phyloP scores from a whole-genome alignment of 2,329 filamentous ascomycete genomes.

The Peltaster fructicola region DNA sequence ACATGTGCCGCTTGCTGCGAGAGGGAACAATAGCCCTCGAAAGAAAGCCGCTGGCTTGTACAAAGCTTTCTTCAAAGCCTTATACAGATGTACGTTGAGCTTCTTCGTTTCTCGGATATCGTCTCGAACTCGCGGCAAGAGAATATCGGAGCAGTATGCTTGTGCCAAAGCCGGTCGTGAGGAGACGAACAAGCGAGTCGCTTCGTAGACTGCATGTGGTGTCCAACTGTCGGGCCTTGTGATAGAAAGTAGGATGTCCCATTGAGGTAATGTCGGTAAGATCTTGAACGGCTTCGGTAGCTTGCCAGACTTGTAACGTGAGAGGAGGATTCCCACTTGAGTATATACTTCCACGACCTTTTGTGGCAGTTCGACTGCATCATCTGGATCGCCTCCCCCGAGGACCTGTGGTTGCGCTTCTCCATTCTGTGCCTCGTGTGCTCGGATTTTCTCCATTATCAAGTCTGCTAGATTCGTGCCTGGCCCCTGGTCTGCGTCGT shows the following conservation, averaged over 20 bases:
- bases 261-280: constrained; percentile 76
- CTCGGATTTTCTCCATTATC: constrained; percentile 85
- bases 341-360: constrained; percentile 91
- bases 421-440: constrained; percentile 57
- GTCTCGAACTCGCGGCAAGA: constrained; percentile 79
- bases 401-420: constrained; percentile 35
- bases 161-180: constrained; percentile 64
- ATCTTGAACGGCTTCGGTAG: constrained; percentile 97
- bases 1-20: constrained; percentile 72
- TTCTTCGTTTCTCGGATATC: constrained; percentile 91
- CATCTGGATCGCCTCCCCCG: constrained; percentile 44
- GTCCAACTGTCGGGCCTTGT: constrained; percentile 69
- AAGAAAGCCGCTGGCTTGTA: constrained; percentile 96
- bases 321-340: constrained; percentile 78
- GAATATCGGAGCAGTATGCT: constrained; percentile 68
- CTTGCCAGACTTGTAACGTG: constrained; percentile 88
- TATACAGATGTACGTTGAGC: constrained; percentile 89
- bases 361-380: constrained; percentile 69
- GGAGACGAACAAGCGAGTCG: constrained; percentile 82
- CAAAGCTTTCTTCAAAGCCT: constrained; percentile 74
- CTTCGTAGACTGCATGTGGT: constrained; percentile 68
- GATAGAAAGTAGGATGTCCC: constrained; percentile 72
- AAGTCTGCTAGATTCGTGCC: constrained; percentile 74
- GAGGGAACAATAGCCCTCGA: constrained; percentile 85
- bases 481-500: constrained; percentile 22